These are phyloP conservation scores for Glycine soja DNA, from an alignment of 306 rosid genomes.

Conservation along the genomic window DNA sequence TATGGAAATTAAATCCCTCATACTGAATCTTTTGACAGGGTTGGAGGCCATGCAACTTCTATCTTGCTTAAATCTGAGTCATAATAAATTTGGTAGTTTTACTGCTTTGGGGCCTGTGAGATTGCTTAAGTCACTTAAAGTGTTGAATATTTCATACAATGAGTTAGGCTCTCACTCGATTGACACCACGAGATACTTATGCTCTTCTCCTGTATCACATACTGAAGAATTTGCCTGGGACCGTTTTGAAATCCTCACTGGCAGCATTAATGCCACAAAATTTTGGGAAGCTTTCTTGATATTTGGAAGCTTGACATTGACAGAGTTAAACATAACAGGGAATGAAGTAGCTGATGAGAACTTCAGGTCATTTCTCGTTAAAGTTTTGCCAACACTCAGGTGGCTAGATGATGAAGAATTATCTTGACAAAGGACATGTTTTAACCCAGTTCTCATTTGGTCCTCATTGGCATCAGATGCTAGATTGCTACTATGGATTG, in stretches of 20 bases:
- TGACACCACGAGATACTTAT: slow-evolving; percentile 78
- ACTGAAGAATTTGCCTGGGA: slow-evolving; percentile 68
- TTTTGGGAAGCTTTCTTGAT: slow-evolving; percentile 81
- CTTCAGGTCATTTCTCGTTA: slow-evolving; percentile 63
- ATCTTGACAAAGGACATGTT: slow-evolving; percentile 5
- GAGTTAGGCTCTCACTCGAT: slow-evolving; percentile 74
- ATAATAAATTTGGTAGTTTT: slow-evolving; percentile 74
- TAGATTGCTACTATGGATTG: neutral
- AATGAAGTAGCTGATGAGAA: slow-evolving; percentile 66
- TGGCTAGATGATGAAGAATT: slow-evolving; percentile 48
- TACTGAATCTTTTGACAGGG: slow-evolving; percentile 63
- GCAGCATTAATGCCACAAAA: slow-evolving; percentile 40
- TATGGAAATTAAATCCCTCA: slow-evolving; percentile 19
- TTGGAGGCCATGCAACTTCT: slow-evolving; percentile 93
- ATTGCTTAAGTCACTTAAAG: slow-evolving; percentile 67
- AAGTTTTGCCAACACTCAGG: slow-evolving; percentile 62
- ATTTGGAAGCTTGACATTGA: slow-evolving; percentile 66
- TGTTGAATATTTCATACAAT: slow-evolving; percentile 72
- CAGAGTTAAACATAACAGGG: slow-evolving; percentile 68
- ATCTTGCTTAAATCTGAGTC: slow-evolving; percentile 75
- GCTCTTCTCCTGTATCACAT: slow-evolving; percentile 76
- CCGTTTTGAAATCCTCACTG: slow-evolving; percentile 46
- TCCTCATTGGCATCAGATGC: slow-evolving; percentile 32
- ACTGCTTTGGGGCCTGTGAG: slow-evolving; percentile 78
- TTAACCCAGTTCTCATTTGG: slow-evolving; percentile 1